Conservation (phyloP, 179 eudicot genomes). For the Beta macrorhiza region DNA sequence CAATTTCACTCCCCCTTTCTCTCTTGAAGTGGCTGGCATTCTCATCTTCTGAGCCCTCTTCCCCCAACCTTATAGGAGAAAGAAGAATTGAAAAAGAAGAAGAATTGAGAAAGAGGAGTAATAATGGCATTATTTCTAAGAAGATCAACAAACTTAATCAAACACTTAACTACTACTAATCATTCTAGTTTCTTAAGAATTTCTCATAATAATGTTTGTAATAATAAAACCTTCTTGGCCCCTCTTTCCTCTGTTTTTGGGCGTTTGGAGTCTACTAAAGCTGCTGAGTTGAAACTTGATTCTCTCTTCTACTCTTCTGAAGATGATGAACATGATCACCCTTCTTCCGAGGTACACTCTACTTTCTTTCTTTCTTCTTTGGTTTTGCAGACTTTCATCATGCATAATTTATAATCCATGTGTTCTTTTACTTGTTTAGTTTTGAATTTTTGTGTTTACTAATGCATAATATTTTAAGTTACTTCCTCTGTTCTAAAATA, state of each 20-base stretch:
- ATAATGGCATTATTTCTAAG: slow-evolving; percentile 21
- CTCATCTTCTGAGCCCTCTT: slow-evolving; percentile 4
- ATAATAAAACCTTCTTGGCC: not conserved
- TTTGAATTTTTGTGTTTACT: no score
- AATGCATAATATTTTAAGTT: no score
- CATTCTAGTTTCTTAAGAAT: not conserved
- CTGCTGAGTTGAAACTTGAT: slow-evolving; percentile 25
- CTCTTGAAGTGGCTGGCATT: slow-evolving; percentile 21
- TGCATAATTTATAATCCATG: not conserved
- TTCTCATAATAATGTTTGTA: slow-evolving; percentile 2
- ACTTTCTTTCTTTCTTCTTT: not conserved
- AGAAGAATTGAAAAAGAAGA: no score
- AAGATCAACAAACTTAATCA: slow-evolving; percentile 17
- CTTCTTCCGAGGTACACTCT: slow-evolving; percentile 13
- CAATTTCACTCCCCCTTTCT: not conserved
- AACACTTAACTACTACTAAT: not conserved
- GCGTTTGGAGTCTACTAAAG: slow-evolving; percentile 24
- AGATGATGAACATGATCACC: slow-evolving; percentile 14
- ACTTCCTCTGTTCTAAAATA: no score
- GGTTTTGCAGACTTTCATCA: not conserved
- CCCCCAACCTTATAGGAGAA: not conserved
- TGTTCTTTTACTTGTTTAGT: no score
- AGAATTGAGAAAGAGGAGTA: not conserved
- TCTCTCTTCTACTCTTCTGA: slow-evolving; percentile 25
- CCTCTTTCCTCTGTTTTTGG: not conserved